Evolutionary conservation across 805 yeast genomes (phyloP), one percentile per base, ranked within the genome.

Genomic region (Monosporozyma servazzii): DNA sequence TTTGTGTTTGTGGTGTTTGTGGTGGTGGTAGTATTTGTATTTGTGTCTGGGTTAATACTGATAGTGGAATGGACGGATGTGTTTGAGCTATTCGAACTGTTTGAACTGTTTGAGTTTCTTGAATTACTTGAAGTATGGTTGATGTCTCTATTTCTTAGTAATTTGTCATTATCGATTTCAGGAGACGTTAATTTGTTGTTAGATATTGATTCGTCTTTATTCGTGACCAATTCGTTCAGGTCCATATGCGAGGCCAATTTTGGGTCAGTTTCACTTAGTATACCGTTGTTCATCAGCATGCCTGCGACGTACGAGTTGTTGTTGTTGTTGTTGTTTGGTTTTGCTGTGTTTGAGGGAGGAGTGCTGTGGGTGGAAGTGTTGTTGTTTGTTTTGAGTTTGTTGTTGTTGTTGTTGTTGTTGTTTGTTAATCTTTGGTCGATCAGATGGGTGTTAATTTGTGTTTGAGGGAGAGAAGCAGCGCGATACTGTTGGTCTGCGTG

Each of bases 231-330:
- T 3, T 51, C 51, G 23, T 43, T 44, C n/a, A 52, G 41, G 25
- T 48, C 45, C 43, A 49, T 46, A 29, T 51, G 52, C 17, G 52
- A 44, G 7, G 45, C 54, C 30, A 52, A 31, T 45, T 50, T 47
- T 11, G 41, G 37, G 9, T 44, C 45, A 4, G 29, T 23, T 39
- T 51, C 53, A 20, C 18, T 27, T 29, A 47, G 39, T 15, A 33
- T 42, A 15, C 44, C 48, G 42, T 25, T 37, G 42, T 43, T 51
- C 37, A 21, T 40, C 11, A 42, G 23, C 10, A 42, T 48, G 1
- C 50, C 45, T 2, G 45, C 50, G 13, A 25, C 45, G 23, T 23
- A 39, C 8, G 45, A 40, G n/a, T 45, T 21, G 7, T 13, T 11
- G 25, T 17, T 44, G 25, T n/a, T 29, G 37, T 29, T 44, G 21